Evolutionary conservation across 2,329 filamentous ascomycete genomes (phyloP).

Genomic region (Pseudogymnoascus sp.): DNA sequence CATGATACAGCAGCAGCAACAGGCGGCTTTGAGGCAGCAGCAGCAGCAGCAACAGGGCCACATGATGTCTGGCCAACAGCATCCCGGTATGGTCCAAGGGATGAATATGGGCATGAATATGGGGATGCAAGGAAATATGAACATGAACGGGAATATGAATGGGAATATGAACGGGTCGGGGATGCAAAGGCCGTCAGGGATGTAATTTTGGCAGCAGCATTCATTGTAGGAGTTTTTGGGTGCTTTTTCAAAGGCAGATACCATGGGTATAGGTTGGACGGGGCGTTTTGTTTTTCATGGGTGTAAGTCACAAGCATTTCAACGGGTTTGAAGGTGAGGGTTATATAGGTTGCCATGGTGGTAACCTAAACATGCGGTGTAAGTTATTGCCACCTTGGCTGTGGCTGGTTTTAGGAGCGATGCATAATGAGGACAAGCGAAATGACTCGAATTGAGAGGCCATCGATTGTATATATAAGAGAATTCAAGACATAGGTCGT

Average conservation of each 20-base stretch:
- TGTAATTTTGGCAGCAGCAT: slow-evolving; percentile 10
- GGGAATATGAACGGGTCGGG: slow-evolving; percentile 7
- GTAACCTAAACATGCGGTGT: background rate
- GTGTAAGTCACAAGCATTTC: background rate
- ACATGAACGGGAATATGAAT: slow-evolving; percentile 9
- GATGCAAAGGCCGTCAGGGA: slow-evolving; percentile 14
- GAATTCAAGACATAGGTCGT: background rate
- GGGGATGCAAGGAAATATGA: slow-evolving; percentile 19
- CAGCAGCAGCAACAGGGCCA: slow-evolving; percentile 28
- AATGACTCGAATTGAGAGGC: slow-evolving; percentile 1
- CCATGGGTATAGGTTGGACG: slow-evolving; percentile 1
- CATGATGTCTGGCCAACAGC: slow-evolving; percentile 20
- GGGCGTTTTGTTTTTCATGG: background rate
- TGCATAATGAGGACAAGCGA: slow-evolving; percentile 7
- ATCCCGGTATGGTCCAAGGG: slow-evolving; percentile 9
- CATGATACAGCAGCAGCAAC: slow-evolving; percentile 27
- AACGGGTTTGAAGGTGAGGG: background rate
- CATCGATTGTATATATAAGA: background rate
- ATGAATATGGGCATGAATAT: slow-evolving; percentile 19
- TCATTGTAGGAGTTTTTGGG: background rate
- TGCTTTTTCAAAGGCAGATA: slow-evolving; percentile 5
- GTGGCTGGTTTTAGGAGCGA: background rate
- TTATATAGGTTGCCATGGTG: background rate
- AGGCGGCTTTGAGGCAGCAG: slow-evolving; percentile 29
- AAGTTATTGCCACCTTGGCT: background rate